Evolutionary conservation across 2,329 filamentous ascomycete genomes (phyloP).

Genomic region (Verruconis gallopava): DNA sequence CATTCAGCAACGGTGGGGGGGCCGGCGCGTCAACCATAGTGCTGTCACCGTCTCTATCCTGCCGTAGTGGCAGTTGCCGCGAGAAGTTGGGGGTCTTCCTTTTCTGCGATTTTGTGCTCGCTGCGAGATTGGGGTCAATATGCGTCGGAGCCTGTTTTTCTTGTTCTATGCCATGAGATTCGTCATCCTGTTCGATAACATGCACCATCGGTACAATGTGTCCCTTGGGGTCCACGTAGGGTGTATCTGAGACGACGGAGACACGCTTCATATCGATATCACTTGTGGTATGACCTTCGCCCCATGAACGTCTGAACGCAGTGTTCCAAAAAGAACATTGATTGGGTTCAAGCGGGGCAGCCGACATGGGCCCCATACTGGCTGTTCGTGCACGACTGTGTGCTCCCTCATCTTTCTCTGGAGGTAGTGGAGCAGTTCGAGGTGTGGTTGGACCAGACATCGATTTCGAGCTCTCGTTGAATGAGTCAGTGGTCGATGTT

Average conservation of each 20-base stretch:
- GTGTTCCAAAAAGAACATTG: conserved; percentile 22
- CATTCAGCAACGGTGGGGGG: conserved; percentile 6
- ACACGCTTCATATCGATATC: conserved; percentile 10
- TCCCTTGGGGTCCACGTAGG: conserved; percentile 25
- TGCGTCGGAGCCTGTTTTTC: background rate
- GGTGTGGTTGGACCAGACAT: conserved; percentile 22
- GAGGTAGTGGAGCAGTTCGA: conserved; percentile 45
- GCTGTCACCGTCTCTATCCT: conserved; percentile 14
- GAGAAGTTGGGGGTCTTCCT: conserved; percentile 23
- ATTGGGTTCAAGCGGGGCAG: conserved; percentile 25
- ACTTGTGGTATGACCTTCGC: conserved; percentile 17
- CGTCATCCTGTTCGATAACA: conserved; percentile 17
- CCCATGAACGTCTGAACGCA: conserved; percentile 28
- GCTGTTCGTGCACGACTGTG: conserved; percentile 31
- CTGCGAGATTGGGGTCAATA: background rate
- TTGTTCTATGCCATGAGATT: conserved; percentile 6
- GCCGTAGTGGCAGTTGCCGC: conserved; percentile 22
- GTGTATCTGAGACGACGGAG: conserved; percentile 12
- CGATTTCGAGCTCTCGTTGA: conserved; percentile 2
- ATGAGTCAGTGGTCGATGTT: conserved; percentile 6
- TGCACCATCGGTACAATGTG: conserved; percentile 25
- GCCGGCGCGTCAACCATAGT: conserved; percentile 10
- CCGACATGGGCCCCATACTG: conserved; percentile 29
- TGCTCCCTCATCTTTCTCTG: conserved; percentile 26
- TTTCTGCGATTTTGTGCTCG: conserved; percentile 1